phyloP scores from a whole-genome alignment of 495 filamentous ascomycete genomes.

The Amorphotheca resinae region DNA sequence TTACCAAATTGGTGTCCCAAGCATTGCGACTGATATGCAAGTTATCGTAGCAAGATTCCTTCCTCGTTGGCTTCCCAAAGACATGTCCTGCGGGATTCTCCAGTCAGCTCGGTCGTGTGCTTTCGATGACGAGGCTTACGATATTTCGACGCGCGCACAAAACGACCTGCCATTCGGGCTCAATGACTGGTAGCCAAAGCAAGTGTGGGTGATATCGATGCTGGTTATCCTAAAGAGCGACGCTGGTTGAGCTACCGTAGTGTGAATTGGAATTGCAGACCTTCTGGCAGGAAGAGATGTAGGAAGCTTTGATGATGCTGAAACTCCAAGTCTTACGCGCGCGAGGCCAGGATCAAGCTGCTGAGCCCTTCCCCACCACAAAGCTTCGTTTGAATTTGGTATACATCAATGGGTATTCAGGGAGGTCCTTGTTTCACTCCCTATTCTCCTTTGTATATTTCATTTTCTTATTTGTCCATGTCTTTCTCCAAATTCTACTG shows the following conservation, averaged over 20 bases:
- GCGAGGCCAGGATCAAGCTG: too few species aligned
- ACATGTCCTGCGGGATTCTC: conserved; percentile 62
- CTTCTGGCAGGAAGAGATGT: too few species aligned
- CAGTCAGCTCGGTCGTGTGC: conserved; percentile 16
- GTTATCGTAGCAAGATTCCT: conserved; percentile 94
- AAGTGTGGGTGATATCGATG: conserved; percentile 4
- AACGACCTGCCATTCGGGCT: conserved; percentile 74
- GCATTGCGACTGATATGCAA: conserved; percentile 89
- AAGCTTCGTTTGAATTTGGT: too few species aligned
- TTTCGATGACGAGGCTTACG: conserved; percentile 47
- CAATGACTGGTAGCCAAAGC: neutral
- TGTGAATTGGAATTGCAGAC: too few species aligned
- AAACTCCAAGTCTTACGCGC: neutral
- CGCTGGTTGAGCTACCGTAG: neutral
- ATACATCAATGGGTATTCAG: too few species aligned
- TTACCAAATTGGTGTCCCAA: conserved; percentile 97
- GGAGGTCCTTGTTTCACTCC: too few species aligned
- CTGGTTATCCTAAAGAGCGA: conserved; percentile 3
- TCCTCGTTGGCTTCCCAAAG: conserved; percentile 86
- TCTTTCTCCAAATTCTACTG: too few species aligned
- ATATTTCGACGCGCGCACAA: conserved; percentile 97
- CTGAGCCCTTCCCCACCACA: too few species aligned
- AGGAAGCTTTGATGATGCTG: neutral
- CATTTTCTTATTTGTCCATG: too few species aligned
- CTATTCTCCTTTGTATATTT: too few species aligned